phyloP scores from a whole-genome alignment of 805 yeast species.

The Wickerhamomyces kurtzmanii region DNA sequence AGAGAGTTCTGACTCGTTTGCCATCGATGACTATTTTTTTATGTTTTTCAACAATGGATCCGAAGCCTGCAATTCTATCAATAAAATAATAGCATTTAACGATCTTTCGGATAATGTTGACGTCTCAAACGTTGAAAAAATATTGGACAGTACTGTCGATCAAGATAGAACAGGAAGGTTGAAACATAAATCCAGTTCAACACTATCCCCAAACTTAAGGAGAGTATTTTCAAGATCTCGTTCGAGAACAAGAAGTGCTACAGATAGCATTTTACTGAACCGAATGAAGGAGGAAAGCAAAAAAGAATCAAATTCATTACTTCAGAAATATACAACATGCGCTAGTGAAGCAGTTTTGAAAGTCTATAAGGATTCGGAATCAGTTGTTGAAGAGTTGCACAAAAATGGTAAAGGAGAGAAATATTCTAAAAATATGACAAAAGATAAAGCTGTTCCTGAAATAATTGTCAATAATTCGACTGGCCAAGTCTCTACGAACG shows the following conservation, averaged over 20 bases:
- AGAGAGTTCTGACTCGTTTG: constrained; percentile 41
- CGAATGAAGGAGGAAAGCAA: too few relatives aligned
- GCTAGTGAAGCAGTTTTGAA: too few relatives aligned
- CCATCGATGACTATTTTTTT: constrained; percentile 61
- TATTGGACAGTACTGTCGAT: constrained; percentile 7
- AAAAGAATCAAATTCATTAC: too few relatives aligned
- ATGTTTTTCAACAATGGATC: constrained; percentile 51
- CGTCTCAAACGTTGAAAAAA: constrained; percentile 1
- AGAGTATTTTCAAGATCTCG: constrained; percentile 1
- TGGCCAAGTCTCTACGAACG: too few relatives aligned
- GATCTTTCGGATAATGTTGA: constrained; percentile 13
- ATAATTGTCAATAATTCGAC: too few relatives aligned
- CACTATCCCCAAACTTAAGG: constrained; percentile 1
- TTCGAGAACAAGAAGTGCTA: not conserved
- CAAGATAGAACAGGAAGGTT: constrained; percentile 1
- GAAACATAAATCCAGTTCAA: constrained; percentile 2
- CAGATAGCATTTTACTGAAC: too few relatives aligned
- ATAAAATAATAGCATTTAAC: constrained; percentile 27
- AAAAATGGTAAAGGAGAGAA: too few relatives aligned
- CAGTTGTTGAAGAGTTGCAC: too few relatives aligned
- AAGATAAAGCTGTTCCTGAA: too few relatives aligned
- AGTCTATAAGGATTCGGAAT: too few relatives aligned
- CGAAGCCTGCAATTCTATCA: constrained; percentile 29
- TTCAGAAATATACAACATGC: too few relatives aligned
- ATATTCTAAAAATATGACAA: too few relatives aligned